A percentile compares a stretch with the other conserved stretches of the same genome.
Conservation (phyloP, 345 rosid species). For the Jatropha curcas region DNA sequence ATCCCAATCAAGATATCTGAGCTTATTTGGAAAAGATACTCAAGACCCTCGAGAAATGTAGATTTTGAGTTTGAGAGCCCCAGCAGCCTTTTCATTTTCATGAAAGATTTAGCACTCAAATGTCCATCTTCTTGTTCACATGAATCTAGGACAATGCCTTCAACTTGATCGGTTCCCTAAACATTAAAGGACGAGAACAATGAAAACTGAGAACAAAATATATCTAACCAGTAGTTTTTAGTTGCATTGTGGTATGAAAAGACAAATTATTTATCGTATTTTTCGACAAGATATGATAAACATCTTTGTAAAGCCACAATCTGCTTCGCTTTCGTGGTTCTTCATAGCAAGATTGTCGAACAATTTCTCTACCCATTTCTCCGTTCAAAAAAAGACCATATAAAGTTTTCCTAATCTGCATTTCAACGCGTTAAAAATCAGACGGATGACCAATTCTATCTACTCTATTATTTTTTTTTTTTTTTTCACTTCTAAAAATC, state of each 20-base stretch:
- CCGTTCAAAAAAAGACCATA: too few species aligned
- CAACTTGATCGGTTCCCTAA: slow-evolving; percentile 11
- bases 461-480: too few species aligned
- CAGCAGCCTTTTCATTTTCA: not conserved
- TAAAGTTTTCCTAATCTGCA: too few species aligned
- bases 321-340: slow-evolving; percentile 25
- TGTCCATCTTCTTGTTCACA: not conserved
- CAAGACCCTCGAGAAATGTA: not conserved
- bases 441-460: too few species aligned
- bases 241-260: not conserved
- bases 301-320: slow-evolving; percentile 9
- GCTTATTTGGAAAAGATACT: not conserved
- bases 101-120: not conserved
- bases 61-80: not conserved
- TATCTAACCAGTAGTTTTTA: not conserved
- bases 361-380: slow-evolving; percentile 15
- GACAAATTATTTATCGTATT: not conserved
- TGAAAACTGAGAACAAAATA: too few species aligned
- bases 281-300: not conserved
- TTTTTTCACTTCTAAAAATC: too few species aligned
- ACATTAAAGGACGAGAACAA: not conserved
- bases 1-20: not conserved
- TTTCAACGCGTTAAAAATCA: too few species aligned
- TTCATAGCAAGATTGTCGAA: slow-evolving; percentile 1
- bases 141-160: not conserved